A percentile compares a stretch with the other conserved stretches of the same genome.
phyloP scores from a whole-genome alignment of 2,329 filamentous ascomycete genomes.

The Graphilbum ipis-grandicollis region DNA sequence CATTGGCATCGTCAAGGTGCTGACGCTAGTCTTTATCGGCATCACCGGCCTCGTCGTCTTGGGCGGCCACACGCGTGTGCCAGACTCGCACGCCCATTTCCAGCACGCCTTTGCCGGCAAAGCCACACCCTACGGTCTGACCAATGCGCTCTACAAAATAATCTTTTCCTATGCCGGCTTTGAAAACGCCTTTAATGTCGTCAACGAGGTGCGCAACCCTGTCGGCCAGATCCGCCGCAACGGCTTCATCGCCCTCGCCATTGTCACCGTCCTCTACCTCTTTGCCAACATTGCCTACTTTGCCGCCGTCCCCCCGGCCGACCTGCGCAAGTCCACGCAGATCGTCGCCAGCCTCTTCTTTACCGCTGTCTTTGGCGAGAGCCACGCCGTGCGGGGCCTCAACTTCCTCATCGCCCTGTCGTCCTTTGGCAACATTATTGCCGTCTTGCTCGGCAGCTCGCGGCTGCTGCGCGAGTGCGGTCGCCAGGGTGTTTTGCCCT shows the following conservation, averaged over 20 bases:
- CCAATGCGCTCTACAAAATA: slow-evolving; percentile 41
- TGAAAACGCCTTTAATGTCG: slow-evolving; percentile 40
- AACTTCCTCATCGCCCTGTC: slow-evolving; percentile 39
- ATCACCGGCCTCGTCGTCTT: slow-evolving; percentile 42
- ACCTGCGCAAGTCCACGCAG: slow-evolving; percentile 31
- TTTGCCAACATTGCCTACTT: slow-evolving; percentile 45
- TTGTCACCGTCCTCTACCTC: slow-evolving; percentile 36
- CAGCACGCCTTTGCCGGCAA: slow-evolving; percentile 31
- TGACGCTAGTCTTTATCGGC: slow-evolving; percentile 38
- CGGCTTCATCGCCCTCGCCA: slow-evolving; percentile 28
- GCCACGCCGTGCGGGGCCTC: slow-evolving; percentile 29
- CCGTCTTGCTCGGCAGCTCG: slow-evolving; percentile 35
- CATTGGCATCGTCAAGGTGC: slow-evolving; percentile 37
- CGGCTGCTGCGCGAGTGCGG: slow-evolving; percentile 42
- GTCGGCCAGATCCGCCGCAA: slow-evolving; percentile 34
- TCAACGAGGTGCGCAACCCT: slow-evolving; percentile 44
- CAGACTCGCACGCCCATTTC: slow-evolving; percentile 35
- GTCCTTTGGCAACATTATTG: slow-evolving; percentile 40
- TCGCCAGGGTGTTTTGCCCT: slow-evolving; percentile 43
- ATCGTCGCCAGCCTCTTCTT: slow-evolving; percentile 42
- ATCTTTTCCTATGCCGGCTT: slow-evolving; percentile 41
- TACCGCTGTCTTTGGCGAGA: slow-evolving; percentile 33
- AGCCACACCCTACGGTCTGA: slow-evolving; percentile 24
- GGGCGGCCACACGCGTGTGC: slow-evolving; percentile 30
- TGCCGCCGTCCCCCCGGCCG: slow-evolving; percentile 21